Percentiles rank a stretch among this genome's conserved stretches.
Evolutionary conservation across 116 monocot species (phyloP).

Genomic region (Zostera marina): DNA sequence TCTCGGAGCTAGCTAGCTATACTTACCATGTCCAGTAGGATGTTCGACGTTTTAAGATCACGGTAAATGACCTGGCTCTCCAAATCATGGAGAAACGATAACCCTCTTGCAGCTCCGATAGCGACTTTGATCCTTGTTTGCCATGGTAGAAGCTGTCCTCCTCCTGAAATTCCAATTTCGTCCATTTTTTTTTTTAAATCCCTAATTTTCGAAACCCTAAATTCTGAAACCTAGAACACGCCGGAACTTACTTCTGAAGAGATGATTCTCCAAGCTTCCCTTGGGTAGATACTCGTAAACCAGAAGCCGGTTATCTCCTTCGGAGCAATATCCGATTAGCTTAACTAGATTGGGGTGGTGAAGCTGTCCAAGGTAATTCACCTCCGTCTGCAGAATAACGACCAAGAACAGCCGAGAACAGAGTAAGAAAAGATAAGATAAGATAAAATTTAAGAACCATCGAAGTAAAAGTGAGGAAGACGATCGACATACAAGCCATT

Average conservation of each 20-base stretch:
- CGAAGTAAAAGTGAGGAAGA: neutral
- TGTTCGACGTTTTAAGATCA: conserved; percentile 66
- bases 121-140: conserved; percentile 51
- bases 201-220: too few relatives aligned
- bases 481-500: conserved; percentile 29
- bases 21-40: conserved; percentile 60
- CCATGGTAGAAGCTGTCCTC: conserved; percentile 63
- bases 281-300: conserved; percentile 39
- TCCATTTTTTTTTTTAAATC: too few relatives aligned
- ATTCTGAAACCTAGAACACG: too few relatives aligned
- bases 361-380: conserved; percentile 36
- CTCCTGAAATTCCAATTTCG: conserved; percentile 31
- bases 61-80: conserved; percentile 54
- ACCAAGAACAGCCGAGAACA: neutral
- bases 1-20: too few relatives aligned
- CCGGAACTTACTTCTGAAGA: conserved; percentile 46
- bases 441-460: neutral
- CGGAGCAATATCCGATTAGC: conserved; percentile 35
- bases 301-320: conserved; percentile 32
- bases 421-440: neutral
- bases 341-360: conserved; percentile 48
- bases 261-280: conserved; percentile 50
- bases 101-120: conserved; percentile 48
- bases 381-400: conserved; percentile 27
- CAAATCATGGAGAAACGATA: conserved; percentile 48